A percentile compares a stretch with the other conserved stretches of the same genome.
Evolutionary conservation across 2,329 filamentous ascomycete species (phyloP).

Genomic region (Ophiostoma sp.): DNA sequence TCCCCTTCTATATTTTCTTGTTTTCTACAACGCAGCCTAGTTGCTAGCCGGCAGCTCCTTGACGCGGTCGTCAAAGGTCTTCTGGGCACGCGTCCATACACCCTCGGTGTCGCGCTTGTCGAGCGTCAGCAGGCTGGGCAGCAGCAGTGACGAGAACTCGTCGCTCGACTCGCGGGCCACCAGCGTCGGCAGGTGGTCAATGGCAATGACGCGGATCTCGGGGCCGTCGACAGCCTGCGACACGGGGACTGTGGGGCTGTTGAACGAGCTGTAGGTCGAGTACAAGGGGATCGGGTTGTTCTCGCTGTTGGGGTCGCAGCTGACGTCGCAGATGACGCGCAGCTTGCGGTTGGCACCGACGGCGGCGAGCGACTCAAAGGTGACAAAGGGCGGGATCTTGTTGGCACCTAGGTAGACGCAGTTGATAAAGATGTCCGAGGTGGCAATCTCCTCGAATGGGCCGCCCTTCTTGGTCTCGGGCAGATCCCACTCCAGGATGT

Average conservation of each 20-base stretch:
- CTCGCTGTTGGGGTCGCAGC: slow-evolving; percentile 71
- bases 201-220: slow-evolving; percentile 77
- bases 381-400: slow-evolving; percentile 80
- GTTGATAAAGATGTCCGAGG: slow-evolving; percentile 78
- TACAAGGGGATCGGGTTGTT: slow-evolving; percentile 71
- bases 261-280: slow-evolving; percentile 80
- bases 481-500: slow-evolving; percentile 72
- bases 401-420: slow-evolving; percentile 74
- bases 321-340: slow-evolving; percentile 78
- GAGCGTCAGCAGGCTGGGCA: slow-evolving; percentile 74
- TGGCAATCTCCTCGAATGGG: slow-evolving; percentile 75
- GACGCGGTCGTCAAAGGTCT: slow-evolving; percentile 82
- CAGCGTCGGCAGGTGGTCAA: slow-evolving; percentile 81
- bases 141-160: slow-evolving; percentile 72
- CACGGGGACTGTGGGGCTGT: slow-evolving; percentile 77
- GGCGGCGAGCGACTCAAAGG: slow-evolving; percentile 65
- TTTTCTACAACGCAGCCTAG: background rate
- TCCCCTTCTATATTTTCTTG: background rate
- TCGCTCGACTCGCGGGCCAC: slow-evolving; percentile 85
- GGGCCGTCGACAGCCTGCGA: slow-evolving; percentile 49
- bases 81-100: slow-evolving; percentile 85
- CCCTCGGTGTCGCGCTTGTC: slow-evolving; percentile 70
- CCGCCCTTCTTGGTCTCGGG: slow-evolving; percentile 74
- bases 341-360: slow-evolving; percentile 69
- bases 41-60: slow-evolving; percentile 27